Conservation (phyloP, 169 alveolate genomes). For the Plasmodium chabaudi region DNA sequence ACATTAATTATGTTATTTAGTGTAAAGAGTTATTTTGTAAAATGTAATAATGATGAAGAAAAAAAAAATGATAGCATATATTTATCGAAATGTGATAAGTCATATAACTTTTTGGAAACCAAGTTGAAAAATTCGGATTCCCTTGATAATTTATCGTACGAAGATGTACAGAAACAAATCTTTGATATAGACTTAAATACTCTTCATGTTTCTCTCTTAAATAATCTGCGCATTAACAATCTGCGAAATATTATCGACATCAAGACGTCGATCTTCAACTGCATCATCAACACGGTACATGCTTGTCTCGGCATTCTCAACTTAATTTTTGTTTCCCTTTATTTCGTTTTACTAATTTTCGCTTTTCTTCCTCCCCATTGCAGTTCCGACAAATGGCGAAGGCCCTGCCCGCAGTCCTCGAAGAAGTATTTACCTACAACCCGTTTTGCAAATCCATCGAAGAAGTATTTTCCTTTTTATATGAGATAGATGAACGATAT, state of each 20-base stretch:
- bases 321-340: too few species aligned
- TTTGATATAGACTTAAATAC: slow-evolving; percentile 1
- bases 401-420: slow-evolving; percentile 11
- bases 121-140: not conserved
- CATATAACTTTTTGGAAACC: slow-evolving; percentile 41
- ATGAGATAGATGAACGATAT: slow-evolving; percentile 12
- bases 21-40: not conserved
- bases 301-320: too few species aligned
- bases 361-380: not conserved
- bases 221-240: slow-evolving; percentile 11
- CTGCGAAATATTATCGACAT: slow-evolving; percentile 6
- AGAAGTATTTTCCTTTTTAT: slow-evolving; percentile 19
- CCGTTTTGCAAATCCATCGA: slow-evolving; percentile 47
- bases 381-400: slow-evolving; percentile 28
- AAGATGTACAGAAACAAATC: not conserved
- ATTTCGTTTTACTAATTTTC: not conserved
- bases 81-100: slow-evolving; percentile 8
- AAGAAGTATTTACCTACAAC: slow-evolving; percentile 26
- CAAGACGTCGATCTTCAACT: not conserved
- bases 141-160: not conserved
- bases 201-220: slow-evolving; percentile 15
- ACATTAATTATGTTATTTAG: too few species aligned
- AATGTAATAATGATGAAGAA: not conserved
- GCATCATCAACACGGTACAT: slow-evolving; percentile 28
- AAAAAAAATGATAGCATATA: slow-evolving; percentile 11